Base-by-base conservation (phyloP, 1,284 basidiomycete species). In the Tilletia walkeri region DNA sequence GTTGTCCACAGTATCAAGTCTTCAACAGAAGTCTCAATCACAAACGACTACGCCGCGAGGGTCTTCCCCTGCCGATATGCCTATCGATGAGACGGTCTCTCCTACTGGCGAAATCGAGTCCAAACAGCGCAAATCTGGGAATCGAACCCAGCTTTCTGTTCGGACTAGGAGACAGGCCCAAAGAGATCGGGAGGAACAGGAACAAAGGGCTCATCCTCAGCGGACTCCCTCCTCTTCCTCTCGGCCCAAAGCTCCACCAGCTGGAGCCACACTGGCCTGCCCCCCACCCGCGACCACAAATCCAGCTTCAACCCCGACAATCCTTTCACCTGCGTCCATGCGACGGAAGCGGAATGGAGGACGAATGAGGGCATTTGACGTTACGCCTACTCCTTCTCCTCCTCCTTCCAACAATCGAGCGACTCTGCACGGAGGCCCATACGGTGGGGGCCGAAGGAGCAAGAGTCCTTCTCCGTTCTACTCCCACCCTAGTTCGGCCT, bases 401-500 rank as follows among this genome's bases (percentile, higher is more conserved):
- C 59, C 59, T 5, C 34, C 59, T 3, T 53, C 50, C 6, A 24
- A n/a, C 24, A 5, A 24, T 18, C 50, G 50, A 7, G 50, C 50
- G 6, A 24, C 50, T 14, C 30, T 53, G 50, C 50, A 53, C 50
- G 24, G 24, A 30, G 24, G 24, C 24, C 24, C 48, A 49, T 56
- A 34, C 56, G n/a, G 56, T 34, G 24, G 56, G n/a, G 56, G 4
- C 16, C n/a, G 56, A 3, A 61, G 56, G 56, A 61, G 56, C 56
- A 61, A 61, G 56, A 61, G 56, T 61, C 56, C 56, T 20, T 61
- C 34, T 10, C 59, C 59, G 34, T 63, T 38, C 38, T 39, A 41
- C 59, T 4, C 59, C 16, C 34, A 38, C n/a, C 59, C 34, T 16
- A 20, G 16, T 16, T 63, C 59, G 36, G 36, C 16, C 24, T 30